Evolutionary conservation across 306 rosid species (phyloP).

Genomic region (Begonia masoniana): DNA sequence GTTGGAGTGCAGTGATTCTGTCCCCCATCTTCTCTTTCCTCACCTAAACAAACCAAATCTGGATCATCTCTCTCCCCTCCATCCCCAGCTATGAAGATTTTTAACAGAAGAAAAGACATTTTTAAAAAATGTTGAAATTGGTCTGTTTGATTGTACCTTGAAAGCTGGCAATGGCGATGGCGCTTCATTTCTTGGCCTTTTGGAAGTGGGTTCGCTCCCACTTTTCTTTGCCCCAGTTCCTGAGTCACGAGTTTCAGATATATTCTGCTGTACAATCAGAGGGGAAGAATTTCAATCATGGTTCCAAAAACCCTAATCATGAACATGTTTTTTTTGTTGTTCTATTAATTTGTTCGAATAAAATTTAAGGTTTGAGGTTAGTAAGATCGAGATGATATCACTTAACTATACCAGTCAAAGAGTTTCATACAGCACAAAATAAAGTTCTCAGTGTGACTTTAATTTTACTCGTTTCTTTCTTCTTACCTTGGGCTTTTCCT

Average conservation of each 20-base stretch:
- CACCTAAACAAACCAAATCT: slow-evolving; percentile 41
- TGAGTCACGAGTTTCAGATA: slow-evolving; percentile 58
- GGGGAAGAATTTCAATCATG: slow-evolving; percentile 5
- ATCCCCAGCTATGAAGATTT: too few species aligned
- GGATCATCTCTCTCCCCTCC: slow-evolving; percentile 56
- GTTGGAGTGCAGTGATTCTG: slow-evolving; percentile 99
- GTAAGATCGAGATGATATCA: too few species aligned
- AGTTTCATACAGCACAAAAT: too few species aligned
- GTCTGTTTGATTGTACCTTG: slow-evolving; percentile 44
- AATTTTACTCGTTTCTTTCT: too few species aligned
- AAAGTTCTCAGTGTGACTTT: too few species aligned
- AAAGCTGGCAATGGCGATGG: slow-evolving; percentile 94
- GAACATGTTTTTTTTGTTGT: too few species aligned
- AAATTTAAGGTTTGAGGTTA: too few species aligned
- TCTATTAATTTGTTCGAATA: too few species aligned
- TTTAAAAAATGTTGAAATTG: not conserved
- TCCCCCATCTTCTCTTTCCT: slow-evolving; percentile 99
- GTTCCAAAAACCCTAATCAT: slow-evolving; percentile 16
- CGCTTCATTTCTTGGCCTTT: slow-evolving; percentile 83
- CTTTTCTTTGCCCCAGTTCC: slow-evolving; percentile 54
- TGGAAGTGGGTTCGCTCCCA: slow-evolving; percentile 54
- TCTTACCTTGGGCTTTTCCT: slow-evolving; percentile 65
- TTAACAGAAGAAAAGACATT: too few species aligned
- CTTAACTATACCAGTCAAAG: too few species aligned
- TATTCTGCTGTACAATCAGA: slow-evolving; percentile 43